These are phyloP conservation scores for Citrullus colocynthis DNA, from an alignment of 306 rosid species.

Conservation along the genomic window DNA sequence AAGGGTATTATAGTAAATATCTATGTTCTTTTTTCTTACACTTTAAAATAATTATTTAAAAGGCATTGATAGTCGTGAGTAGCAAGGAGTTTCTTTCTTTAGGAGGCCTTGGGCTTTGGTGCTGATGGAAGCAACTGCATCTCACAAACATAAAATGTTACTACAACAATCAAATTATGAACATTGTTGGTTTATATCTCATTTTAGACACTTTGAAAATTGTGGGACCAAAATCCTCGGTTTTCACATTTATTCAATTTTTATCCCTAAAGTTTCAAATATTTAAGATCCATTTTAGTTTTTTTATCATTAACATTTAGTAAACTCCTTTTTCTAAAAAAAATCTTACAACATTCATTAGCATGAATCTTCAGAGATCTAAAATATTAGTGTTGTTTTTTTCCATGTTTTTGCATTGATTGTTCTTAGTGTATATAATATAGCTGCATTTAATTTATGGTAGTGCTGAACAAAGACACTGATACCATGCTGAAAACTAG, in stretches of 20 bases:
- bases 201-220: no score
- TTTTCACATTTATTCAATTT: background rate
- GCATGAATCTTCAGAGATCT: background rate
- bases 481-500: background rate
- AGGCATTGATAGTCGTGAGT: slow-evolving; percentile 11
- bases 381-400: background rate
- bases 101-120: slow-evolving; percentile 50
- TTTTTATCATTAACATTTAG: background rate
- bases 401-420: background rate
- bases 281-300: background rate
- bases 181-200: no score
- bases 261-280: background rate
- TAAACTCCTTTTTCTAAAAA: background rate
- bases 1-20: background rate
- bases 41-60: slow-evolving; percentile 29
- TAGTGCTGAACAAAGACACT: background rate
- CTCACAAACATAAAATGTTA: slow-evolving; percentile 15
- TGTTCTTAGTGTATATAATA: background rate
- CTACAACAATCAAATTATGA: background rate
- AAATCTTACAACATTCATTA: background rate
- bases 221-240: no score
- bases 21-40: background rate
- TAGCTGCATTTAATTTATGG: background rate
- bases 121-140: slow-evolving; percentile 84
- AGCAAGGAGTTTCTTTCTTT: slow-evolving; percentile 19